Conservation (phyloP, 164 flowering plant species). For the Tinospora cordifolia region DNA sequence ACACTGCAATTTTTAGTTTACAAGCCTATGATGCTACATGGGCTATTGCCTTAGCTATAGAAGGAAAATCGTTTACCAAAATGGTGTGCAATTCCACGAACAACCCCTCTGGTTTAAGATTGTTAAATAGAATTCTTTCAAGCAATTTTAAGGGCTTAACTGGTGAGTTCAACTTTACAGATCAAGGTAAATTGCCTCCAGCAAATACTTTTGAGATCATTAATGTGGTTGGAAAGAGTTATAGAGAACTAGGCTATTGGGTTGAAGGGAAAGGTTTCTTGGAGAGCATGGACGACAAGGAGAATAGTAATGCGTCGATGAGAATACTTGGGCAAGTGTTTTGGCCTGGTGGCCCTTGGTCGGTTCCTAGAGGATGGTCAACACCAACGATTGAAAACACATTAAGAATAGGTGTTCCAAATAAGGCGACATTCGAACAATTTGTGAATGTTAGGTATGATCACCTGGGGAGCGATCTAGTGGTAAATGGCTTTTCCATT, state of each 20-base stretch:
- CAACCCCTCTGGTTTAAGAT: neutral
- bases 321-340: conserved; percentile 14
- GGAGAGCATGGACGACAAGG: neutral
- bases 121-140: conserved; percentile 8
- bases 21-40: conserved; percentile 32
- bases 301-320: conserved; percentile 11
- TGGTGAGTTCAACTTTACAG: conserved; percentile 14
- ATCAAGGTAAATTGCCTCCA: conserved; percentile 11
- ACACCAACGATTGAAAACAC: conserved; percentile 13
- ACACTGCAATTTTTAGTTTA: conserved; percentile 23
- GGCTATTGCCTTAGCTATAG: conserved; percentile 20
- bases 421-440: conserved; percentile 6
- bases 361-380: conserved; percentile 31
- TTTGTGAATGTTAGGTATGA: conserved; percentile 14
- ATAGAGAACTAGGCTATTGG: conserved; percentile 34
- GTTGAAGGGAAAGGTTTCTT: conserved; percentile 22
- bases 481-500: conserved; percentile 16
- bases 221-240: conserved; percentile 28
- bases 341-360: conserved; percentile 32
- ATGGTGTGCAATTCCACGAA: neutral
- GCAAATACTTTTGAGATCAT: conserved; percentile 19
- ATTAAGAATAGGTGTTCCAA: conserved; percentile 24
- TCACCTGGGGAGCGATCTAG: neutral
- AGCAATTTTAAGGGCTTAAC: conserved; percentile 15
- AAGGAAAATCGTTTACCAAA: neutral